phyloP scores from a whole-genome alignment of 305 asterid genomes.

The Fraxinus sp. region DNA sequence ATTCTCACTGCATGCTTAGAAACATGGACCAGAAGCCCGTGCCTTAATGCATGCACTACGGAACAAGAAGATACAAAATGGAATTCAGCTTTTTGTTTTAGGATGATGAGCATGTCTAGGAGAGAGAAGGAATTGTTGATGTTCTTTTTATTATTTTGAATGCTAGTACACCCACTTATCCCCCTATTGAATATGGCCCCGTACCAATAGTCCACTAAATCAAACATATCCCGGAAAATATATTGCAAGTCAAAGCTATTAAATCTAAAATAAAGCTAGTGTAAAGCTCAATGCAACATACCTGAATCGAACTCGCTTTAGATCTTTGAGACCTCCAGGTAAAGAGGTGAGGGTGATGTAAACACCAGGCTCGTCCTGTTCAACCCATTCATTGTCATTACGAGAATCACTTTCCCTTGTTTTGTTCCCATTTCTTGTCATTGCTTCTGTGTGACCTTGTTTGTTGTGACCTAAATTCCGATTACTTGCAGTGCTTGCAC shows the following conservation, averaged over 20 bases:
- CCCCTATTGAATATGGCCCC: neutral
- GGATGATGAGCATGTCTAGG: neutral
- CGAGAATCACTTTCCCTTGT: constrained; percentile 67
- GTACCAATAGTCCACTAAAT: neutral
- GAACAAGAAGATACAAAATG: constrained; percentile 3
- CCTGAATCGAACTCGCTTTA: constrained; percentile 99
- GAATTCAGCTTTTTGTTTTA: neutral
- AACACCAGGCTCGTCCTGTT: constrained; percentile 98
- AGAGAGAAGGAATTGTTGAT: neutral
- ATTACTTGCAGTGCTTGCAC: constrained; percentile 50
- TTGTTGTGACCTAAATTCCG: constrained; percentile 60
- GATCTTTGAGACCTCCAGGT: constrained; percentile 91
- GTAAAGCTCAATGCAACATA: constrained; percentile 34
- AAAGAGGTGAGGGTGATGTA: constrained; percentile 92
- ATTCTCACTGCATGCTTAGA: constrained; percentile 3
- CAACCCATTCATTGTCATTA: constrained; percentile 88
- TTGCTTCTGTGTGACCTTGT: constrained; percentile 55
- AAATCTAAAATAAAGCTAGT: neutral
- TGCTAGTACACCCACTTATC: neutral
- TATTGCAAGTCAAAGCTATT: neutral
- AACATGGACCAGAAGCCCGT: neutral
- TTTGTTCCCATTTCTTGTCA: constrained; percentile 61
- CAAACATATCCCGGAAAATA: neutral
- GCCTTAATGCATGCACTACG: constrained; percentile 5
- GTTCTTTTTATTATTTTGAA: neutral